Evolutionary conservation across 2,329 filamentous ascomycete species (phyloP).

Genomic region (Xylariales sp.): DNA sequence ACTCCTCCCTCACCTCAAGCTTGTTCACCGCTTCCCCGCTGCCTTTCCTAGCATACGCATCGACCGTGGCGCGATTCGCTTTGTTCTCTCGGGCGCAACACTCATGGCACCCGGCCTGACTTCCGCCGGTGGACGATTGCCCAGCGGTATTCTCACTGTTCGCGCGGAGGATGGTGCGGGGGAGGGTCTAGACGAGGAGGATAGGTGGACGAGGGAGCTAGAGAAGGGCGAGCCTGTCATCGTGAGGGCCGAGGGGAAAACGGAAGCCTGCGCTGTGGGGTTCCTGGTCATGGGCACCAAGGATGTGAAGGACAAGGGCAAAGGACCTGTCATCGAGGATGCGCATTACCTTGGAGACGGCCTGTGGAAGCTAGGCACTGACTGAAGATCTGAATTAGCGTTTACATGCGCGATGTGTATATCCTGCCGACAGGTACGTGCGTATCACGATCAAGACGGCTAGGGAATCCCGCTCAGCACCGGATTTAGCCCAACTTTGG

Average conservation of each 20-base stretch:
- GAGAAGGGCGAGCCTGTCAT: conserved; percentile 86
- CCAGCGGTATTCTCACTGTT: conserved; percentile 56
- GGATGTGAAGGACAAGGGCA: conserved; percentile 93
- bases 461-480: background rate
- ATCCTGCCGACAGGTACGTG: background rate
- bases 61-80: conserved; percentile 95
- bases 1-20: conserved; percentile 85
- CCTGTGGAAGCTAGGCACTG: conserved; percentile 77
- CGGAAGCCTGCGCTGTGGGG: conserved; percentile 89
- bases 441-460: background rate
- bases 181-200: conserved; percentile 47
- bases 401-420: conserved; percentile 16
- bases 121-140: conserved; percentile 82
- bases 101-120: conserved; percentile 97
- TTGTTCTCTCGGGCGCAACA: conserved; percentile 91
- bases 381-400: conserved; percentile 15
- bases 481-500: background rate
- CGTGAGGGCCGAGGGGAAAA: conserved; percentile 92
- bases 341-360: conserved; percentile 96
- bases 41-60: conserved; percentile 88
- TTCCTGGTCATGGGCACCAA: conserved; percentile 84
- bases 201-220: conserved; percentile 73
- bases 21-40: conserved; percentile 90
- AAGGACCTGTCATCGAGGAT: conserved; percentile 92
- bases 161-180: conserved; percentile 50